Evolutionary conservation across 2,329 filamentous ascomycete genomes (phyloP).

Genomic region (Clonostachys solani): DNA sequence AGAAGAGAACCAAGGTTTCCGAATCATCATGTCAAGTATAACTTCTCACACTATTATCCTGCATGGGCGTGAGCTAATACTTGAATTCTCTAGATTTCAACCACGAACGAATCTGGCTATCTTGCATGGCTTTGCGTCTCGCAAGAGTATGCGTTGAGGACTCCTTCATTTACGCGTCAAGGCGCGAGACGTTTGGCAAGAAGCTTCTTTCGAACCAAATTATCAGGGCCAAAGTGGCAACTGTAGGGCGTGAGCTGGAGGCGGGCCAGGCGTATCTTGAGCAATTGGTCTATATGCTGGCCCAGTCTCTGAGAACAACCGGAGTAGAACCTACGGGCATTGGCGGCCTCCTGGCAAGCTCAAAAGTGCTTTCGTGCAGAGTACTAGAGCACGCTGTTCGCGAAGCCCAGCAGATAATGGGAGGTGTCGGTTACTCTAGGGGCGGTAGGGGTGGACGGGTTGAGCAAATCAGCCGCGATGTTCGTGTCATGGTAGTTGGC

Average conservation of each 20-base stretch:
- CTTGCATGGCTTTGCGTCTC: constrained; percentile 51
- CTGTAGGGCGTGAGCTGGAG: constrained; percentile 55
- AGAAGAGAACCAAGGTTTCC: constrained; percentile 80
- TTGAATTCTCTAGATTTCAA: constrained; percentile 33
- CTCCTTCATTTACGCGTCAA: constrained; percentile 44
- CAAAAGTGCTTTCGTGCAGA: constrained; percentile 43
- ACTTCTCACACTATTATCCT: not conserved
- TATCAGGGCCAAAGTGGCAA: constrained; percentile 58
- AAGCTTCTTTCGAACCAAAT: constrained; percentile 54
- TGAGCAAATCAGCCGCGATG: constrained; percentile 48
- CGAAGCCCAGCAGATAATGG: constrained; percentile 50
- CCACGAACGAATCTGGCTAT: constrained; percentile 55
- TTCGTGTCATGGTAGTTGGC: constrained; percentile 41
- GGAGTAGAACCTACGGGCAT: constrained; percentile 6
- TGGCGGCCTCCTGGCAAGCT: constrained; percentile 21
- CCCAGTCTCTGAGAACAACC: constrained; percentile 17
- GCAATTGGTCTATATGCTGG: constrained; percentile 51
- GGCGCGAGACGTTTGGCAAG: constrained; percentile 53
- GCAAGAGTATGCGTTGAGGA: constrained; percentile 50
- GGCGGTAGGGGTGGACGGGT: constrained; percentile 40
- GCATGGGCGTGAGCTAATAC: too few species aligned
- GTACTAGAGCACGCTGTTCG: constrained; percentile 44
- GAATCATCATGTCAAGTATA: constrained; percentile 60
- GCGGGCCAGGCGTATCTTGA: constrained; percentile 58
- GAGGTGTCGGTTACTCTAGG: constrained; percentile 46